These are phyloP conservation scores for Mortierella sp. DNA, from an alignment of 371 early-diverging fungal species.

Conservation along the genomic window DNA sequence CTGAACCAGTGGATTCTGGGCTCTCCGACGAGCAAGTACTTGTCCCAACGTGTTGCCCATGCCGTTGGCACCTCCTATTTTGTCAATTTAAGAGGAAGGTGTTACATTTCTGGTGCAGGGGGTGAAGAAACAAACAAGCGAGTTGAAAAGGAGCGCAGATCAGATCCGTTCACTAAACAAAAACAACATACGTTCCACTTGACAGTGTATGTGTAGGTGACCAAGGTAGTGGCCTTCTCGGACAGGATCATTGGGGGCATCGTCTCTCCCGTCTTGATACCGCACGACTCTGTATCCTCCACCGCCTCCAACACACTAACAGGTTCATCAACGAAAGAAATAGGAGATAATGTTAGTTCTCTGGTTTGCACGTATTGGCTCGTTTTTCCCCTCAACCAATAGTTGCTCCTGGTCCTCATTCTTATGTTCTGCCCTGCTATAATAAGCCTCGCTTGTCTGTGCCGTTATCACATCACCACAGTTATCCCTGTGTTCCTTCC, in stretches of 20 bases:
- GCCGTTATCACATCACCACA: too few species aligned
- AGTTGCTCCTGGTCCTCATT: too few species aligned
- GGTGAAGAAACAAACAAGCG: neutral
- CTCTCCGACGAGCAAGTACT: conserved; percentile 85
- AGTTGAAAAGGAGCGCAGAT: neutral
- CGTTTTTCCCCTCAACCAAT: neutral
- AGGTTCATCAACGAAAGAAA: neutral
- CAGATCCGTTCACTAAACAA: too few species aligned
- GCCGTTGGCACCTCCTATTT: conserved; percentile 69
- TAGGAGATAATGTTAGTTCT: neutral
- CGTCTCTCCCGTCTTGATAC: conserved; percentile 30
- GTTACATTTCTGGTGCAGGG: neutral
- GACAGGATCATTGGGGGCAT: conserved; percentile 64
- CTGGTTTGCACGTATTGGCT: neutral
- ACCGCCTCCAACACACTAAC: conserved; percentile 27
- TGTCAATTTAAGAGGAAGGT: too few species aligned
- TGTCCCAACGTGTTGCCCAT: conserved; percentile 98
- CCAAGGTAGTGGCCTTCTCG: conserved; percentile 63
- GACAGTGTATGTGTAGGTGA: conserved; percentile 90
- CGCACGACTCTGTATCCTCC: conserved; percentile 56
- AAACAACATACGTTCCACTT: conserved; percentile 76
- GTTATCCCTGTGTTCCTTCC: too few species aligned
- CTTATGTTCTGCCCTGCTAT: too few species aligned
- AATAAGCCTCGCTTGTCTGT: too few species aligned
- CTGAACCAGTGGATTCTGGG: conserved; percentile 89